Base-by-base conservation (phyloP, 1,284 basidiomycete genomes). In the Ustanciosporium gigantosporum region DNA sequence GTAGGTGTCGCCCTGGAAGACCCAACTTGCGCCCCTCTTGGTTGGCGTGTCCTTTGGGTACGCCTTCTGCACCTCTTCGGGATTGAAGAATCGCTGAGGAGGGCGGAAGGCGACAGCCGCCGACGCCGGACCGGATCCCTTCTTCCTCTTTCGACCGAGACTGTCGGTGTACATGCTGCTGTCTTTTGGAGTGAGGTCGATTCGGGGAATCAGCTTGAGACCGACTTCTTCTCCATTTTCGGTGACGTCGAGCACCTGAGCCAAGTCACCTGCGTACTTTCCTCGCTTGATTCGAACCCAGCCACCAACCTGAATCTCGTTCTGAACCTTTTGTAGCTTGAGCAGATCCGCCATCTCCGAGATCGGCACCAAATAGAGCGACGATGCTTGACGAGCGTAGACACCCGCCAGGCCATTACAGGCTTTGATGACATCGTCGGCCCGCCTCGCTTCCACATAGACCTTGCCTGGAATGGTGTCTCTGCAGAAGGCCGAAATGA, bases 291-390 rank as follows among this genome's bases (percentile, higher is more conserved):
- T 87, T 44, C 95, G 88, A 11, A 97, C 92, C 95, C 94, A 98
- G 69, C 87, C 89, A 25, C 91, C 91, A 2, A 87, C 86, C 16
- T 86, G 86, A 36, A 97, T 85, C 1, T 88, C 88, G 46, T 88
- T 81, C 64, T 92, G 90, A 74, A 92, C 89, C 81, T 94, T 93
- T 82, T 93, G 95, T 72, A 96, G 95, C 77, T 91, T 90, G 64
- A 98, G 83, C 25, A 98, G 81, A 59, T 90, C 91, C 5, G 93
- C 91, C 94, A 98, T 98, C 82, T 99, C 94, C 68, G 96, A 91
- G 60, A 97, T 93, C 7, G 93, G 93, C 1, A 98, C 91, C 31
- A 97, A 85, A 31, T 85, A 84, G 57, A 92, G 84, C 16, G 88
- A 88, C 23, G 58, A 57, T 27, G 64, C 60, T 42, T 88, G 86